Percentiles rank a stretch among this genome's conserved stretches.
These are phyloP conservation scores for Tuber calosporum DNA, from an alignment of 495 filamentous ascomycete genomes.

Conservation along the genomic window DNA sequence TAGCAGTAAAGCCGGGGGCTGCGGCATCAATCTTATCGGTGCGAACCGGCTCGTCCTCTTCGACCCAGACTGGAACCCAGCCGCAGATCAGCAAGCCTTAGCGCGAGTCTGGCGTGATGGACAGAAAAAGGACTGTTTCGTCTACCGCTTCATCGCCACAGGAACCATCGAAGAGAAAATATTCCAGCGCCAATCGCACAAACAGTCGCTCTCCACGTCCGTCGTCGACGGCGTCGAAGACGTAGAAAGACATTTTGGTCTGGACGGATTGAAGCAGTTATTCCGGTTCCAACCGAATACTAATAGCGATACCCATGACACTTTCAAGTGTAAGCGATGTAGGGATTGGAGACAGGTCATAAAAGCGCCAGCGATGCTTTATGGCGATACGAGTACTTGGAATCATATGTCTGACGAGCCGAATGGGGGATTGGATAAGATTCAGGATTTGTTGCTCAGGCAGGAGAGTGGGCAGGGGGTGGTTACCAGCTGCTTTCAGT, in stretches of 20 bases:
- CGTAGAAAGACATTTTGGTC: constrained; percentile 89
- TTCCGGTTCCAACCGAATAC: constrained; percentile 86
- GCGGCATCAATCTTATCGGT: constrained; percentile 93
- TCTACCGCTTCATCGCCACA: constrained; percentile 96
- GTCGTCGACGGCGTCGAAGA: constrained; percentile 98
- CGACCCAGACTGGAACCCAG: constrained; percentile 99
- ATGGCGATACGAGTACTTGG: constrained; percentile 97
- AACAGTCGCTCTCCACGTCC: constrained; percentile 90
- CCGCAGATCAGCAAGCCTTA: constrained; percentile 93
- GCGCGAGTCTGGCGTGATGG: constrained; percentile 98
- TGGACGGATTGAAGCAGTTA: constrained; percentile 80
- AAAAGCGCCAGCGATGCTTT: constrained; percentile 88
- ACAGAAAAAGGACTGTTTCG: constrained; percentile 98
- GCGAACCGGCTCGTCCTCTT: constrained; percentile 96
- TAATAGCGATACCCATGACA: constrained; percentile 90
- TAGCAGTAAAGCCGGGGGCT: constrained; percentile 93
- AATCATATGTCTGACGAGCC: constrained; percentile 86
- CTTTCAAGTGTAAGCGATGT: constrained; percentile 97
- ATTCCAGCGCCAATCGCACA: constrained; percentile 97
- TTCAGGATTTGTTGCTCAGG: constrained; percentile 84
- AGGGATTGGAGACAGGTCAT: constrained; percentile 77
- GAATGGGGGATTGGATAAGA: constrained; percentile 60
- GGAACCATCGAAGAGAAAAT: constrained; percentile 99
- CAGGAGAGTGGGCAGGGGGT: constrained; percentile 74
- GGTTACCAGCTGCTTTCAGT: constrained; percentile 94